phyloP scores from a whole-genome alignment of 139 green algal species.

The Chlamydomonas sp. region DNA sequence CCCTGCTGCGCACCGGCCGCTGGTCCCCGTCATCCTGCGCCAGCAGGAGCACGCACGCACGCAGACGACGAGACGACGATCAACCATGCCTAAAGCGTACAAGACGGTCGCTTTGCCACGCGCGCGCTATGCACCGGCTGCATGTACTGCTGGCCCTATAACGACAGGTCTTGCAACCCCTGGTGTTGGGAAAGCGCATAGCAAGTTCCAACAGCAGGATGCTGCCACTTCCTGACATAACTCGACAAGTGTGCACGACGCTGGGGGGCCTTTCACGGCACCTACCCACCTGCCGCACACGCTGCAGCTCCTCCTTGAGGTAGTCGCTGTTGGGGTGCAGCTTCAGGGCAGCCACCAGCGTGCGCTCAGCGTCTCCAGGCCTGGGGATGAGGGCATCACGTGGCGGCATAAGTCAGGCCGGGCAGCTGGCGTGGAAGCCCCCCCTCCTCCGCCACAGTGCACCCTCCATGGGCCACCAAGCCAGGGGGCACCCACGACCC shows the following conservation, averaged over 20 bases:
- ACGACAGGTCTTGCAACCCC: no score
- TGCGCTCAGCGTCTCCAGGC: constrained; percentile 28
- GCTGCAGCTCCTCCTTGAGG: constrained; percentile 79
- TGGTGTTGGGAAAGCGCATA: no score
- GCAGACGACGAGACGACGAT: no score
- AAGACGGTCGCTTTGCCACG: no score
- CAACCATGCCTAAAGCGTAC: neutral
- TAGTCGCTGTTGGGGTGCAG: constrained; percentile 74
- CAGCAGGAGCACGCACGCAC: neutral
- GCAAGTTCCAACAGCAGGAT: no score
- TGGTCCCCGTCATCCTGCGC: constrained; percentile 36
- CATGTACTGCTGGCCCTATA: no score
- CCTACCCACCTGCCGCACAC: constrained; percentile 56
- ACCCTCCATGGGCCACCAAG: no score
- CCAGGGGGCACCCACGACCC: neutral
- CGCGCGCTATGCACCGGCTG: no score
- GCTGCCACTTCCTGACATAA: neutral
- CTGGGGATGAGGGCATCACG: neutral
- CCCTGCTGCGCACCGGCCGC: neutral
- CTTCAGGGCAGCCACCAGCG: neutral
- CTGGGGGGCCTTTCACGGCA: no score
- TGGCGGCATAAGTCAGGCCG: neutral
- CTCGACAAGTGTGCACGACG: no score
- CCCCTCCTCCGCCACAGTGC: no score
- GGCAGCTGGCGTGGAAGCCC: neutral